Evolutionary conservation across 2,329 filamentous ascomycete species (phyloP).

Genomic region (Verticillium klebahnii): DNA sequence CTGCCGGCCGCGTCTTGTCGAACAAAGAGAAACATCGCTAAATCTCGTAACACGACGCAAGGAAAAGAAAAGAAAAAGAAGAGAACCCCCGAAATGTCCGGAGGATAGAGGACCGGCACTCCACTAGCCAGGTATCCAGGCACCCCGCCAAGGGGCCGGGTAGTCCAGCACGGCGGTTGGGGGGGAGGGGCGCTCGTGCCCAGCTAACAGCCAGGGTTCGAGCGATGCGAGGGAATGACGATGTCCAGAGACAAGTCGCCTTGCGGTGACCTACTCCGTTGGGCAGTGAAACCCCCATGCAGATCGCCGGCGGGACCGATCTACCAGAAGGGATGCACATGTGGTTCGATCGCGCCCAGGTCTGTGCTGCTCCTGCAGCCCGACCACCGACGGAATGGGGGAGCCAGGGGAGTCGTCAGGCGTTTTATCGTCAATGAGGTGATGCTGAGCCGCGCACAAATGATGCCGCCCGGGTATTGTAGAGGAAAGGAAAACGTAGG

Average conservation of each 20-base stretch:
- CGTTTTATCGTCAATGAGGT: constrained; percentile 26
- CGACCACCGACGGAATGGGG: neutral
- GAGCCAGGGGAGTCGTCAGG: constrained; percentile 23
- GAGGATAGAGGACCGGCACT: neutral
- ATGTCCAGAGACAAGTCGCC: neutral
- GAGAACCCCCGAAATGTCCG: neutral
- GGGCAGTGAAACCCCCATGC: too few species aligned
- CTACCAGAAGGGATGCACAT: too few species aligned
- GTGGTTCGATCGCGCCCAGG: too few species aligned
- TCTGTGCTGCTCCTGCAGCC: neutral
- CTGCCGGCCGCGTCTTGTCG: neutral
- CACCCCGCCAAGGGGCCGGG: neutral
- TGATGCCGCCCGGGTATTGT: constrained; percentile 11
- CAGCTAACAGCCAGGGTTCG: neutral
- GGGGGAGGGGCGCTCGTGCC: neutral
- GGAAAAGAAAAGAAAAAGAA: neutral
- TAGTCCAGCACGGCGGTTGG: neutral
- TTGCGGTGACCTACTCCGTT: neutral
- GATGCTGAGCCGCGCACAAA: constrained; percentile 8
- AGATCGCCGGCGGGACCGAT: too few species aligned
- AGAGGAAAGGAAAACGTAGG: constrained; percentile 11
- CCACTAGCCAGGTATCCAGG: neutral
- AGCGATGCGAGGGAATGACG: neutral
- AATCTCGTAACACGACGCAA: neutral
- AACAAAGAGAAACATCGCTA: constrained; percentile 12